Evolutionary conservation across 108 stramenopile species (phyloP).

Genomic region (Cyclotella atomus): DNA sequence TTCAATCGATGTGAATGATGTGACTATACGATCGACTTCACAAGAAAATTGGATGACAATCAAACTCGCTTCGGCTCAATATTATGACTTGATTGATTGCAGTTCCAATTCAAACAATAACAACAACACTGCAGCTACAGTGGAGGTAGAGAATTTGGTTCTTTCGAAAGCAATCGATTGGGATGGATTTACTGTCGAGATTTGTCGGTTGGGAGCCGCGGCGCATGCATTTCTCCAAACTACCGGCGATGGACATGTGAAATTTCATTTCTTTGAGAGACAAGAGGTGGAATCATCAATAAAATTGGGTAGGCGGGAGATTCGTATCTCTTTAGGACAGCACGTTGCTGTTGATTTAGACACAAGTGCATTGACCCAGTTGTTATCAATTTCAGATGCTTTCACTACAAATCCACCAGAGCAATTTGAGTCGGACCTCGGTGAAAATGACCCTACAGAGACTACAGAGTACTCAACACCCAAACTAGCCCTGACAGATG

Average conservation of each 20-base stretch:
- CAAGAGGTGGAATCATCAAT: not conserved
- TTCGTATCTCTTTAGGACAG: slow-evolving; percentile 17
- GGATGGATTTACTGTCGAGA: slow-evolving; percentile 15
- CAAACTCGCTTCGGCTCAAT: slow-evolving; percentile 50
- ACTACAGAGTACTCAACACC: not conserved
- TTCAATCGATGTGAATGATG: slow-evolving; percentile 28
- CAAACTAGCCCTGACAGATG: slow-evolving; percentile 33
- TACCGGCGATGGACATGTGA: not conserved
- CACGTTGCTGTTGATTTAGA: slow-evolving; percentile 26
- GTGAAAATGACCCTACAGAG: slow-evolving; percentile 11
- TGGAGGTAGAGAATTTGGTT: slow-evolving; percentile 33
- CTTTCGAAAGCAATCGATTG: slow-evolving; percentile 31
- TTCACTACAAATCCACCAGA: slow-evolving; percentile 2
- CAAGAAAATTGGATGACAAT: slow-evolving; percentile 55
- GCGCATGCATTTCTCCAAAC: slow-evolving; percentile 6
- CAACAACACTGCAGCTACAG: slow-evolving; percentile 17
- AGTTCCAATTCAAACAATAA: too few relatives aligned
- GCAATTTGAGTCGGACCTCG: not conserved
- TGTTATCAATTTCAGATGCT: slow-evolving; percentile 20
- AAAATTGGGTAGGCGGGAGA: slow-evolving; percentile 16
- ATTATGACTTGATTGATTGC: slow-evolving; percentile 64
- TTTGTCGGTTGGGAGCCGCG: too few relatives aligned
- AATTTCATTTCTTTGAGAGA: slow-evolving; percentile 21
- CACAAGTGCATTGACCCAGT: not conserved
- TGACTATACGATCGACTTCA: slow-evolving; percentile 18